Evolutionary conservation across 768 basidiomycete species (phyloP), one percentile per base, ranked within the genome.

Genomic region (Cyclocybe aegerita): DNA sequence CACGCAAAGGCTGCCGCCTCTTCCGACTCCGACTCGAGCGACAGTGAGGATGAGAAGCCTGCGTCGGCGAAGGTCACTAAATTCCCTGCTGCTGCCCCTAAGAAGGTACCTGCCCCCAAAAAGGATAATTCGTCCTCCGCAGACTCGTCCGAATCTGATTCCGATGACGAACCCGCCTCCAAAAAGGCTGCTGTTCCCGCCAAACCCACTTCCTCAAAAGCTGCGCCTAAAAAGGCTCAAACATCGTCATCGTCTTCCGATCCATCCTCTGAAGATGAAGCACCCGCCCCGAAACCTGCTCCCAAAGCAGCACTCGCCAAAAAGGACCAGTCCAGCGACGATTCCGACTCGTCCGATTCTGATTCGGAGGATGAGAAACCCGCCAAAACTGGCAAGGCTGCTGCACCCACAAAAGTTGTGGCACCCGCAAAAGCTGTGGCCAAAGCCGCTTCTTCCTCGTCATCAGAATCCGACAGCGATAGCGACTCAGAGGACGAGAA

Each of bases 1-100:
- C 57, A 68, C 12, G 74, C 77, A 53, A 64, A 66, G n/a, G 61
- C 65, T 37, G 58, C 72, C 4, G 62, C 68, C 7, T 64, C 70
- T 37, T 69, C 68, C 32, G 70, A 70, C 48, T 69, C 68, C 32
- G 70, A 70, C 48, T 67, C 68, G 1, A 65, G 64, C 48, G 68
- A 70, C 32, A 64, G 61, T 36, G 71, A 72, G 29, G 67, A 65
- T 46, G 68, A 74, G n/a, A 63, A 65, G 39, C 59, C 67, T 34
- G 56, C 56, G 40, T 60, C 69, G 10, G 65, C 61, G 34, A 35
- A 44, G 12, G 53, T 64, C 40, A 53, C 53, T 15, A 60, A 60
- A 45, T 33, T 41, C 12, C 39, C 58, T 32, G 44, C 56, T 34
- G 40, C 53, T 23, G 36, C 51, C 33, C 46, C 46, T 17, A 55